phyloP scores from a whole-genome alignment of 495 filamentous ascomycete genomes.

The Xeromyces bisporus region DNA sequence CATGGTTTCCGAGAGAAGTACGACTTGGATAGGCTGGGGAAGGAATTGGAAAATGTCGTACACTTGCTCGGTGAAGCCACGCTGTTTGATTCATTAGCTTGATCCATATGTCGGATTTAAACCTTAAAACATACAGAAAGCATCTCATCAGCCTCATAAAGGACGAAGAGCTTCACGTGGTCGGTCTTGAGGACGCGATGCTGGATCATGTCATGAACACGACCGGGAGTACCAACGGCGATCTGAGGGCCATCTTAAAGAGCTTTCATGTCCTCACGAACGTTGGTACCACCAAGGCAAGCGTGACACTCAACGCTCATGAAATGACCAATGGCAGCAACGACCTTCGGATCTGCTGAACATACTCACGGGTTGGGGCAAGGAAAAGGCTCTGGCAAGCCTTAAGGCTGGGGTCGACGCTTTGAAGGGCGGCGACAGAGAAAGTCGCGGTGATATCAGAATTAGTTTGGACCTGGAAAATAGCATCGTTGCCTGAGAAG shows the following conservation, averaged over 20 bases:
- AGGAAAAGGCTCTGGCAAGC: conserved; percentile 92
- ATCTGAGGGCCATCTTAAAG: conserved; percentile 92
- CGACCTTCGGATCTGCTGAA: conserved; percentile 96
- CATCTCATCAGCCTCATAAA: conserved; percentile 98
- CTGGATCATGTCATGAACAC: conserved; percentile 98
- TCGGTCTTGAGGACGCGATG: conserved; percentile 85
- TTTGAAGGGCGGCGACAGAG: conserved; percentile 95
- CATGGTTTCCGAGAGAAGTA: conserved; percentile 92
- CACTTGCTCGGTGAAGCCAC: conserved; percentile 98
- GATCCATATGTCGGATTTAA: background rate
- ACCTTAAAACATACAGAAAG: conserved; percentile 55
- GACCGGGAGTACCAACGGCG: conserved; percentile 90
- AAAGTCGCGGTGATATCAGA: conserved; percentile 99
- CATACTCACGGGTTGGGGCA: conserved; percentile 91
- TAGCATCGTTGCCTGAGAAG: conserved; percentile 75
- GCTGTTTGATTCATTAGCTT: conserved; percentile 26
- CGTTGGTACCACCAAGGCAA: conserved; percentile 95
- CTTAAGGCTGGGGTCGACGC: conserved; percentile 86
- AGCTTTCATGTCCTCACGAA: conserved; percentile 93
- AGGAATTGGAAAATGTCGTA: conserved; percentile 99
- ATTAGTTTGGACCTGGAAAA: conserved; percentile 97
- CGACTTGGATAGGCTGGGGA: conserved; percentile 92
- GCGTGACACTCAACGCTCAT: conserved; percentile 99
- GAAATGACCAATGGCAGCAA: conserved; percentile 96
- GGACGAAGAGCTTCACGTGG: conserved; percentile 97